These are phyloP conservation scores for Dipodascus albidus DNA, from an alignment of 805 yeast species.

Conservation along the genomic window DNA sequence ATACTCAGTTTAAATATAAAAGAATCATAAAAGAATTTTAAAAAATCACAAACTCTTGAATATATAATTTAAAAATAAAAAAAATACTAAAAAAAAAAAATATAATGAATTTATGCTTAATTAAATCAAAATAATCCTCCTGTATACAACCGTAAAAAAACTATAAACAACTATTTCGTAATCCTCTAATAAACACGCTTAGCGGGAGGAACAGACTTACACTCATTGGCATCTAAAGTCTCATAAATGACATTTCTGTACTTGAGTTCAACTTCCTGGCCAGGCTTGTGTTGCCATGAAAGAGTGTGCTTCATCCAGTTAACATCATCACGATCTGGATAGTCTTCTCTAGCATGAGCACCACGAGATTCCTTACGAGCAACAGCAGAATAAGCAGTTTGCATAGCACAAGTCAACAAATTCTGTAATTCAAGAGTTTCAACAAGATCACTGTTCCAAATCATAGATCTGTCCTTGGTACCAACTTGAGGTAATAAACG, in stretches of 20 bases:
- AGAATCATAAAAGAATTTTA: too few species aligned
- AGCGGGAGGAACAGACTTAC: constrained; percentile 95
- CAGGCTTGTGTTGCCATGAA: constrained; percentile 73
- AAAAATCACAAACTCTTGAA: too few species aligned
- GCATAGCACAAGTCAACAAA: constrained; percentile 92
- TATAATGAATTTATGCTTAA: not conserved
- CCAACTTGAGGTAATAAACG: constrained; percentile 60
- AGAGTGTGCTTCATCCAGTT: constrained; percentile 97
- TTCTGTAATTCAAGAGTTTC: constrained; percentile 95
- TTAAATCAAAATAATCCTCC: not conserved
- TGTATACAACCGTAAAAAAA: not conserved
- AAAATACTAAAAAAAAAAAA: too few species aligned
- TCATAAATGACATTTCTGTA: constrained; percentile 78
- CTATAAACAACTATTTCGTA: not conserved
- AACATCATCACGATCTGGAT: constrained; percentile 87
- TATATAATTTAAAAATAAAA: too few species aligned
- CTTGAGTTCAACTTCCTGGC: constrained; percentile 59
- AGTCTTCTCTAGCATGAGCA: constrained; percentile 98
- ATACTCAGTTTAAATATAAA: too few species aligned
- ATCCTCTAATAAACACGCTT: constrained; percentile 74
- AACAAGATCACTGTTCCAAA: constrained; percentile 95
- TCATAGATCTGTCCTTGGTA: constrained; percentile 93
- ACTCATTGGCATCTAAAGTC: constrained; percentile 84
- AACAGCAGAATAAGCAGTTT: constrained; percentile 89
- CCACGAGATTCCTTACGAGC: constrained; percentile 97